These are phyloP conservation scores for Macadamia integrifolia DNA, from an alignment of 164 flowering plant genomes.

Conservation along the genomic window DNA sequence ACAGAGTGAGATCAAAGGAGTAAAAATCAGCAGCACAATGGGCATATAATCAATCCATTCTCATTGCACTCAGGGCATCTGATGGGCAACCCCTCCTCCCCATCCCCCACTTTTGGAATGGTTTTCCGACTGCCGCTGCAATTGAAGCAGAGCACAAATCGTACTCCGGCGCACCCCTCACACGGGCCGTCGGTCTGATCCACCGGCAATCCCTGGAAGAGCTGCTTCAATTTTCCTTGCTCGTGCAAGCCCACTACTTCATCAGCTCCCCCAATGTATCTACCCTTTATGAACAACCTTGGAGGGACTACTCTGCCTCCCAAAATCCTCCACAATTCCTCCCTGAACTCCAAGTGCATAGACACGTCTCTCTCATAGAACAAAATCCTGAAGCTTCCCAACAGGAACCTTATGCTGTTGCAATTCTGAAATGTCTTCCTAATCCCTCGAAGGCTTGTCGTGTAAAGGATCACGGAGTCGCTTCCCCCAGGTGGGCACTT, in stretches of 20 bases:
- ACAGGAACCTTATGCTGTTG: slow-evolving; percentile 37
- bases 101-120: slow-evolving; percentile 17
- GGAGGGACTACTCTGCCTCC: slow-evolving; percentile 68
- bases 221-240: slow-evolving; percentile 59
- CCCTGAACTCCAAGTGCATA: slow-evolving; percentile 66
- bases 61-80: slow-evolving; percentile 68
- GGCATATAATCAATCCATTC: slow-evolving; percentile 72
- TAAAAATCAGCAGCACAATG: slow-evolving; percentile 42
- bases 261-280: slow-evolving; percentile 79
- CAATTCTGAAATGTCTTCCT: slow-evolving; percentile 82
- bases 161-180: slow-evolving; percentile 39
- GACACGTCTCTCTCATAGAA: slow-evolving; percentile 73
- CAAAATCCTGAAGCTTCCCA: slow-evolving; percentile 45
- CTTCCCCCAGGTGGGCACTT: slow-evolving; percentile 74
- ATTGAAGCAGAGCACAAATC: slow-evolving; percentile 52
- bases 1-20: background rate
- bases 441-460: slow-evolving; percentile 71
- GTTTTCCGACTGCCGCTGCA: slow-evolving; percentile 73
- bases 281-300: slow-evolving; percentile 70
- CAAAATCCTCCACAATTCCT: slow-evolving; percentile 57
- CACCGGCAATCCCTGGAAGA: slow-evolving; percentile 46
- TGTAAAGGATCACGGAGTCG: slow-evolving; percentile 53
- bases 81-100: slow-evolving; percentile 2
- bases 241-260: slow-evolving; percentile 63
- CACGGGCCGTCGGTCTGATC: slow-evolving; percentile 29